Base-by-base conservation (phyloP, 129 eudicot species). In the Oenanthe sinensis region DNA sequence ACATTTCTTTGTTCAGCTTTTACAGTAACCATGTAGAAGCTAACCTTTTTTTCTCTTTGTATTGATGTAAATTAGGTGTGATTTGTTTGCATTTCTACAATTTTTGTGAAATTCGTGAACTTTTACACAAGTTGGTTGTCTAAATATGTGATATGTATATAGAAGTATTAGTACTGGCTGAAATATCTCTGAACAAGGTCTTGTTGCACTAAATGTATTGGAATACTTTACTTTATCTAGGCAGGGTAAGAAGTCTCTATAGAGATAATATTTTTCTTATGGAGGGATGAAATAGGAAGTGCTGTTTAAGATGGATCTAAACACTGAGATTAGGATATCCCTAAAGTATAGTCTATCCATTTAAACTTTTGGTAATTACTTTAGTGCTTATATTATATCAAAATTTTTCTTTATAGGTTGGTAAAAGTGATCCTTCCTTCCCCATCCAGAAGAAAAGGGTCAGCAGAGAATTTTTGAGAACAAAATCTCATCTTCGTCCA, bases 401-500 rank as follows among this genome's bases (percentile, higher is more conserved):
- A 78, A 48, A 80, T 11, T 76, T 79, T 30, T 68, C 74, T 71
- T 50, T 84, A 39, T 84, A 95, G 99, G 85, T 95, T 73, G 99
- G 99, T 74, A 83, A 79, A 75, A 90, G 99, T 49, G 93, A 85
- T 55, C 84, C 94, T 78, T 88, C 97, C 39, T 95, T 87, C 82
- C 99, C 99, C 76, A 89, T 95, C 44, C 99, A 95, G 82, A 95
- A 95, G 88, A 95, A 95, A 87, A 85, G 84, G 83, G 93, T 90
- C 81, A 88, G 86, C 84, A 82, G 91, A 82, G 99, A 95, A 84
- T 95, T 92, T 84, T 84, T 95, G 85, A 90, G 99, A 91, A 88
- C 95, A 60, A 87, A 92, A 78, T 97, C 99, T 79, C 99, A 95
- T 87, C 99, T 95, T 81, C 99, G 97, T 65, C 97, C 97, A 42